Evolutionary conservation across 192 early-diverging fungal genomes (phyloP).

Genomic region (Entomortierella chlamydospora): DNA sequence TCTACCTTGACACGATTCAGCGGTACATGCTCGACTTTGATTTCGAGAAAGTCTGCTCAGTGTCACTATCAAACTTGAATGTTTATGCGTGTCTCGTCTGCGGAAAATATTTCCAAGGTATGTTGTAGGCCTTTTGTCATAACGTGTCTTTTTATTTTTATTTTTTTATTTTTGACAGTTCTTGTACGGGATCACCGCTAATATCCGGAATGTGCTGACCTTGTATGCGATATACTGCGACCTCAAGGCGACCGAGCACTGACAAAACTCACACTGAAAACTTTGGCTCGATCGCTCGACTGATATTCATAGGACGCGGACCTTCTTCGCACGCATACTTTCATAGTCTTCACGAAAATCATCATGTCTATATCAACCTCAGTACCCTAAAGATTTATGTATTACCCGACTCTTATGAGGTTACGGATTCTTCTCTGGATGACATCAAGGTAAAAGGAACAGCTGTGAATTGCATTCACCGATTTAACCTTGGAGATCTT

Average conservation of each 20-base stretch:
- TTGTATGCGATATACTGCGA: too few species aligned
- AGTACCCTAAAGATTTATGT: constrained; percentile 87
- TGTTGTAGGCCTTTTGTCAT: too few species aligned
- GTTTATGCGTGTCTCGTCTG: constrained; percentile 97
- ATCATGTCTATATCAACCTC: constrained; percentile 96
- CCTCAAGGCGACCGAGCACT: too few species aligned
- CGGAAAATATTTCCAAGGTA: constrained; percentile 95
- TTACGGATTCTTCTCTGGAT: constrained; percentile 83
- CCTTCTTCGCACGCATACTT: constrained; percentile 93
- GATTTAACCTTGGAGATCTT: too few species aligned
- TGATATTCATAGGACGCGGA: constrained; percentile 74
- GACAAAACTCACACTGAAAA: too few species aligned
- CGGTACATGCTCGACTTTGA: constrained; percentile 95
- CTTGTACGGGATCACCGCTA: too few species aligned
- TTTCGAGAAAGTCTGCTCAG: constrained; percentile 97
- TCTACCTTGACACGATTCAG: constrained; percentile 69
- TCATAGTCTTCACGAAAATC: constrained; percentile 94
- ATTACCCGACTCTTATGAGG: constrained; percentile 95
- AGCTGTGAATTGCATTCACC: background rate
- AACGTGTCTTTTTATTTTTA: too few species aligned
- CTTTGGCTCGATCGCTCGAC: background rate
- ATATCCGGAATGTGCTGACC: too few species aligned
- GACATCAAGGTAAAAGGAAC: constrained; percentile 83
- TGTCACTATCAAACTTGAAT: constrained; percentile 92
- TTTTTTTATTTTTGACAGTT: background rate